phyloP scores from a whole-genome alignment of 768 basidiomycete species.

The Pleurotus djamor region DNA sequence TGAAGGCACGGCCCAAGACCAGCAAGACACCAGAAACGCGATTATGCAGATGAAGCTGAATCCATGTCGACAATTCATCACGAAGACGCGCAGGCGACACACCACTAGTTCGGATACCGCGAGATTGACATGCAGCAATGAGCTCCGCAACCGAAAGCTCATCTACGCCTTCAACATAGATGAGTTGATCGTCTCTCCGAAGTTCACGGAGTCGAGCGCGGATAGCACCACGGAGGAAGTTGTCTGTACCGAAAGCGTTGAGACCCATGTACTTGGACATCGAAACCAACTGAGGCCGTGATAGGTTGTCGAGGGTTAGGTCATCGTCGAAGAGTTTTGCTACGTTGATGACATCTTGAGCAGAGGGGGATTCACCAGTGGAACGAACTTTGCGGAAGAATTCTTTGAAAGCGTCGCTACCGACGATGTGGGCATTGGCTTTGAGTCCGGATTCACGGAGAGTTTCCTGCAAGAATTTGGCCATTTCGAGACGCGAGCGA shows the following conservation, averaged over 20 bases:
- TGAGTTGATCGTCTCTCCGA: conserved; percentile 91
- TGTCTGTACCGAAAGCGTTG: conserved; percentile 98
- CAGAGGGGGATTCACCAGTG: conserved; percentile 91
- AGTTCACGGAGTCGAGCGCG: conserved; percentile 79
- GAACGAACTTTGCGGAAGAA: conserved; percentile 99
- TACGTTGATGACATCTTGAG: conserved; percentile 87
- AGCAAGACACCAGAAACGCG: conserved; percentile 92
- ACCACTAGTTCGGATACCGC: conserved; percentile 88
- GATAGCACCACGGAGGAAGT: conserved; percentile 92
- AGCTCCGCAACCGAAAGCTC: conserved; percentile 90
- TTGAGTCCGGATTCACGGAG: conserved; percentile 92
- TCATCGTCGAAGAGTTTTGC: conserved; percentile 98
- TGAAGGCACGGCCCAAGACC: conserved; percentile 92
- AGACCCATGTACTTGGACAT: conserved; percentile 98
- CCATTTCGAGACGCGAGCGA: conserved; percentile 95
- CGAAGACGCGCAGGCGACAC: conserved; percentile 86
- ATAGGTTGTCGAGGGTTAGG: conserved; percentile 95
- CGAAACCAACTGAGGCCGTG: conserved; percentile 95
- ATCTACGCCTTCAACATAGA: conserved; percentile 86
- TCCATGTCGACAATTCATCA: conserved; percentile 92
- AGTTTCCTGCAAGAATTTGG: conserved; percentile 98
- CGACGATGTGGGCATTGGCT: conserved; percentile 90
- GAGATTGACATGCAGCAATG: conserved; percentile 89
- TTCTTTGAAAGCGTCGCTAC: conserved; percentile 95
- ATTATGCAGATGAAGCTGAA: conserved; percentile 85